phyloP scores from a whole-genome alignment of 176 grass and related monocot genomes.

The Dendrocalamus sinicus region DNA sequence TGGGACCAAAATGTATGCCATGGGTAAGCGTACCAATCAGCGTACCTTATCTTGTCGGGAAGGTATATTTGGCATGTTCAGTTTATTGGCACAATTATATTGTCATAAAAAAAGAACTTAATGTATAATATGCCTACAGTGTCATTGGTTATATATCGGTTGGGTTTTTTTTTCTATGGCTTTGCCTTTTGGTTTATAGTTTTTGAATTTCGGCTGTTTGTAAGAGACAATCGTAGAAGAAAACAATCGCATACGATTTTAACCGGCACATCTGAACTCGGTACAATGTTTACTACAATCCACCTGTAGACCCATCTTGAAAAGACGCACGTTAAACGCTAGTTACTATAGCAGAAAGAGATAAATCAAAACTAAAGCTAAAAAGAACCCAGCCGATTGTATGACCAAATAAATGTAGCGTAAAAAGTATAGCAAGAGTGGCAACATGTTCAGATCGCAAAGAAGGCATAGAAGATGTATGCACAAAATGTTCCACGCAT shows the following conservation, averaged over 20 bases:
- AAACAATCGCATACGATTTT: no score
- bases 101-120: not conserved
- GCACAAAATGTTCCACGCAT: not conserved
- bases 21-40: not conserved
- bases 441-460: not conserved
- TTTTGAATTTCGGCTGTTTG: no score
- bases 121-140: not conserved
- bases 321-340: no score
- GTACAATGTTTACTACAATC: no score
- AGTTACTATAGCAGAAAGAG: no score
- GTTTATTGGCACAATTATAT: not conserved
- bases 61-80: not conserved
- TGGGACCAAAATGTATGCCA: not conserved
- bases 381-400: no score
- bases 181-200: no score
- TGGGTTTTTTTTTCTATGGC: not conserved
- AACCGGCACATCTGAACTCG: rapidly evolving
- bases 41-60: not conserved
- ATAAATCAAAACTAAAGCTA: no score
- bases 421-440: no score
- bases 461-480: not conserved
- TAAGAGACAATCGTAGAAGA: no score
- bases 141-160: not conserved
- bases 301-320: no score
- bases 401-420: no score